Conservation (phyloP, 2,329 filamentous ascomycete genomes). For the Penicillium sp. region DNA sequence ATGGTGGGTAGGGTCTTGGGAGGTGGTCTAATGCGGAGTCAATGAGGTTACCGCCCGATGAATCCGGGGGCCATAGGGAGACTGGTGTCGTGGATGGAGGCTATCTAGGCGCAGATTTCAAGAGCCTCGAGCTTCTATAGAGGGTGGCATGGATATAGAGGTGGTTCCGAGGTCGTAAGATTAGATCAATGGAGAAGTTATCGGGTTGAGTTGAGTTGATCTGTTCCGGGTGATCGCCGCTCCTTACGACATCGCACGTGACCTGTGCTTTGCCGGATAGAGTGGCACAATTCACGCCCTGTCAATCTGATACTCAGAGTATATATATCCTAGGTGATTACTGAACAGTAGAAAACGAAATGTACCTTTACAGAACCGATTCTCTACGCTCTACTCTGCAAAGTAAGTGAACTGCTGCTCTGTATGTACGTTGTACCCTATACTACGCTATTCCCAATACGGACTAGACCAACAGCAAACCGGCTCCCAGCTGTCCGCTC, state of each 20-base stretch:
- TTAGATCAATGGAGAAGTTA: neutral
- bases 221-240: slow-evolving; percentile 24
- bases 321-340: too few species aligned
- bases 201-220: neutral
- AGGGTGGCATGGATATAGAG: neutral
- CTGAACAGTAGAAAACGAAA: too few species aligned
- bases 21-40: slow-evolving; percentile 31
- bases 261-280: neutral
- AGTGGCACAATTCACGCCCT: too few species aligned
- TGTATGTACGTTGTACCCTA: too few species aligned
- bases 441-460: neutral
- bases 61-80: slow-evolving; percentile 31
- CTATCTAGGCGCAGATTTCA: neutral
- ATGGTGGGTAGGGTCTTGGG: slow-evolving; percentile 44
- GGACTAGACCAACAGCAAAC: too few species aligned
- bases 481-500: too few species aligned
- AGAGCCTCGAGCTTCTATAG: neutral
- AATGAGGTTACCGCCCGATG: slow-evolving; percentile 33
- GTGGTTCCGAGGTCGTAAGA: neutral
- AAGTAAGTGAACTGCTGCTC: too few species aligned
- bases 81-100: neutral
- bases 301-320: too few species aligned
- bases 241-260: slow-evolving; percentile 27
- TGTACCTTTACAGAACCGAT: too few species aligned
- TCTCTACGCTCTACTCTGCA: too few species aligned